Base-by-base conservation (phyloP, 2,329 filamentous ascomycete species). In the Colletotrichum sidae region DNA sequence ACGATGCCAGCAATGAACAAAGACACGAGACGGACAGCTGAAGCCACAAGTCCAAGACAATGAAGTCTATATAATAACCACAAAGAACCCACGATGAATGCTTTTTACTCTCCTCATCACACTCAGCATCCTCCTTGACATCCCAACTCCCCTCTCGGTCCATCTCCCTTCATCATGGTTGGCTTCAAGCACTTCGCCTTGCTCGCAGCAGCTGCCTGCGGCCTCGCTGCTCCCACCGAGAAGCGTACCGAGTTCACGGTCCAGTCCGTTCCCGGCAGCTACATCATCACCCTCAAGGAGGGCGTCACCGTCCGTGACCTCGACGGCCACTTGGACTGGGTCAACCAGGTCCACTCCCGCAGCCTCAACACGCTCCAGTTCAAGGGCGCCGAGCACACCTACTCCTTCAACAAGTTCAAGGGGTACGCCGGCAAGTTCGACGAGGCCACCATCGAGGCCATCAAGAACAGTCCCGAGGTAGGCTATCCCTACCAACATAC, bases 201-300 rank as follows among this genome's bases (percentile, higher is more conserved):
- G 52, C 56, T 68, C 60, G 64, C 55, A 13, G 67, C 67, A 17
- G 67, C 67, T 44, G 47, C 61, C 35, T 62, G 64, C 51, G 41
- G 51, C 51, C 37, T 67, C 53, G 67, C 67, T 37, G 64, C 67
- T 39, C 64, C 65, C 17, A 49, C 51, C 38, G 54, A 67, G 53
- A 37, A 53, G 38, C 39, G 45, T 15, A 12, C 33, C 6, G 67
- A 52, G 42, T 47, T n/a, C 15, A 60, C 45, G 12, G 55, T 61
- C 9, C 46, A 63, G 56, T 67, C 78, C 42, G 67, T 79, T 45
- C 70, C 77, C 52, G 75, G 75, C 68, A 81, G 78, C 68, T 83
- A 82, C 71, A 83, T 84, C 61, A 72, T 84, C 71, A 83, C 80
- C 39, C 68, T 84, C 17, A 80, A 82, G 70, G 72, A 76, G 8